Evolutionary conservation across 495 filamentous ascomycete genomes (phyloP), one percentile per base, ranked within the genome.

Genomic region (Hyphodiscus hymeniophilus): DNA sequence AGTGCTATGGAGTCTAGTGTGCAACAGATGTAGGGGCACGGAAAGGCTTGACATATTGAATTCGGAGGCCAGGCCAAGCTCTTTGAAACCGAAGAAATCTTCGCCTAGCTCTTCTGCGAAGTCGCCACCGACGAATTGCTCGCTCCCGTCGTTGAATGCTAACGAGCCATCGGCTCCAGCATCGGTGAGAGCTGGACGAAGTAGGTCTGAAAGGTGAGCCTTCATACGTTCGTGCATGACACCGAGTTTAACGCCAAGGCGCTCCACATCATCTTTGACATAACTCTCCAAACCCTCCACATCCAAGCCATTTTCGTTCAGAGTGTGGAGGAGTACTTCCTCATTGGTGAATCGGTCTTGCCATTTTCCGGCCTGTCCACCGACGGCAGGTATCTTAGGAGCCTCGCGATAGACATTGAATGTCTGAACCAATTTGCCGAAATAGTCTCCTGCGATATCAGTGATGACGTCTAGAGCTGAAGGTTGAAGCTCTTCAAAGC

Each of bases 61-160:
- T 60, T 98, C 92, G 48, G 77, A 81, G 58, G 94, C 91, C 23
- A 98, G 73, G 15, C 92, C 92, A 28, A 97, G 74, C 53, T 94
- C 91, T 63, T 90, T 91, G 76, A 99, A 96, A 8, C 92, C 92
- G 55, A 99, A 97, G 75, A 95, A 99, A 67, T 99, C 92, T 66
- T 96, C 92, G 49, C 87, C 90, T 24, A 97, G 83, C 56, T 97
- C 92, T 66, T 95, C 92, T 1, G 92, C 92, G 62, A 96, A 99
- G 60, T 97, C 91, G 42, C 92, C 92, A 31, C 85, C 86, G 42
- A 96, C 79, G 57, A 99, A 99, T 63, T 97, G 91, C 54, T 99
- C 92, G 58, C 89, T 95, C 48, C 90, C 91, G 59, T 99, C 92
- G 49, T 89, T 82, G 68, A 99, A 99, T 1, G 89, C 85, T 49